Conservation (phyloP, 1,284 basidiomycete species). For the Puccinia novopanici region DNA sequence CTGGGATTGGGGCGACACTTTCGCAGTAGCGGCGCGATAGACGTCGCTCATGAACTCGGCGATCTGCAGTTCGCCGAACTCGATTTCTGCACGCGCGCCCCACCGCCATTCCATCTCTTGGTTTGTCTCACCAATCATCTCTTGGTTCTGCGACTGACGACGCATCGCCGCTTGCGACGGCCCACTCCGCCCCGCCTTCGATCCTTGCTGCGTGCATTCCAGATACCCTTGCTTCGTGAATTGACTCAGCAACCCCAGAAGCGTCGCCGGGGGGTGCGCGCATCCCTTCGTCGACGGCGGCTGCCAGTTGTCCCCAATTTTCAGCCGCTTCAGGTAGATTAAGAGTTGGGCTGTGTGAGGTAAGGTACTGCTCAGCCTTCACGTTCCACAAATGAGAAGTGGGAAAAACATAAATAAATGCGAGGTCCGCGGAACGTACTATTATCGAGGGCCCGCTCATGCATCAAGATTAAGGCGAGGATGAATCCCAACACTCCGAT, state of each 20-base stretch:
- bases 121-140: conserved; percentile 5
- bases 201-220: conserved; percentile 10
- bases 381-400: too few relatives aligned
- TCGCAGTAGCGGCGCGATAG: conserved; percentile 24
- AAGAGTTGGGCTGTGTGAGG: conserved; percentile 30
- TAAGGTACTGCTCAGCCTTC: too few relatives aligned
- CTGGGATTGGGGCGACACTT: background rate
- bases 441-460: conserved; percentile 43
- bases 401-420: too few relatives aligned
- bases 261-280: conserved; percentile 4
- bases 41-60: conserved; percentile 50
- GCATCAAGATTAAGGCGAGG: conserved; percentile 47
- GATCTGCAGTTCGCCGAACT: conserved; percentile 48
- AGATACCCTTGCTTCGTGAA: conserved; percentile 44
- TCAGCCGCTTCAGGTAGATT: conserved; percentile 38
- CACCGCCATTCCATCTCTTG: conserved; percentile 45
- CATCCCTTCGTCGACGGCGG: conserved; percentile 42
- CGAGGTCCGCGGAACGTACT: background rate
- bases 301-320: conserved; percentile 36
- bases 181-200: conserved; percentile 11
- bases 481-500: conserved; percentile 42
- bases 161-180: conserved; percentile 21
- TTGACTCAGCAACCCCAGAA: conserved; percentile 3
- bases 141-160: conserved; percentile 44
- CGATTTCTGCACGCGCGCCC: conserved; percentile 49